Conservation (phyloP, 2,329 filamentous ascomycete species). For the Xylariaceae sp. region DNA sequence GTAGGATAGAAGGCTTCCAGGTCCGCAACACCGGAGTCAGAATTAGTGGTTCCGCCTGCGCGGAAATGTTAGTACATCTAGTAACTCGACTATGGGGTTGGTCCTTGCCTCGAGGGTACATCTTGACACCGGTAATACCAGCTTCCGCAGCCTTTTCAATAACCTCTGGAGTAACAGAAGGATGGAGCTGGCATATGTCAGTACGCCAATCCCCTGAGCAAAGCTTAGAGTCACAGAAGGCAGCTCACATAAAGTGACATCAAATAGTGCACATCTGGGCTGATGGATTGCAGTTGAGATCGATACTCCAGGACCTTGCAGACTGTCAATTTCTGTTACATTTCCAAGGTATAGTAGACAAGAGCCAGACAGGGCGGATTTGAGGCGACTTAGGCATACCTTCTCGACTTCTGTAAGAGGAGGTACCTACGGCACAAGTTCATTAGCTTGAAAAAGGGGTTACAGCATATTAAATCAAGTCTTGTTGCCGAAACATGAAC, state of each 20-base stretch:
- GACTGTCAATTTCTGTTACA: too few species aligned
- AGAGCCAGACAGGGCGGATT: conserved; percentile 32
- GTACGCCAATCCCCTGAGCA: conserved; percentile 10
- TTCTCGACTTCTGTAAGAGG: conserved; percentile 13
- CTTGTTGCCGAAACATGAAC: too few species aligned
- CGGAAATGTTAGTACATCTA: too few species aligned
- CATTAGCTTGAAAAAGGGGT: conserved; percentile 8
- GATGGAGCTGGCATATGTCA: conserved; percentile 49
- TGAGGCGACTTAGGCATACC: too few species aligned
- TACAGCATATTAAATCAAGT: too few species aligned
- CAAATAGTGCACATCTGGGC: conserved; percentile 59
- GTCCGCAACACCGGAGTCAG: conserved; percentile 63
- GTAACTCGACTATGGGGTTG: too few species aligned
- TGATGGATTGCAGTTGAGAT: conserved; percentile 38
- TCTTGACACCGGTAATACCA: conserved; percentile 69
- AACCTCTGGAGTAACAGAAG: conserved; percentile 60
- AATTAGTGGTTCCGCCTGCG: conserved; percentile 60
- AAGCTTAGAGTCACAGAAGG: too few species aligned
- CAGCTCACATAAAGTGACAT: conserved; percentile 55
- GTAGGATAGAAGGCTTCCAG: conserved; percentile 71
- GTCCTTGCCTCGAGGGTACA: conserved; percentile 57
- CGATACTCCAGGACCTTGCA: conserved; percentile 63
- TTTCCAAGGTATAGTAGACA: conserved; percentile 24
- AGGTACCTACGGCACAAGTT: conserved; percentile 10
- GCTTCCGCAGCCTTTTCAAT: conserved; percentile 69